These are phyloP conservation scores for Cornus kousa DNA, from an alignment of 148 eudicot species.

Conservation along the genomic window DNA sequence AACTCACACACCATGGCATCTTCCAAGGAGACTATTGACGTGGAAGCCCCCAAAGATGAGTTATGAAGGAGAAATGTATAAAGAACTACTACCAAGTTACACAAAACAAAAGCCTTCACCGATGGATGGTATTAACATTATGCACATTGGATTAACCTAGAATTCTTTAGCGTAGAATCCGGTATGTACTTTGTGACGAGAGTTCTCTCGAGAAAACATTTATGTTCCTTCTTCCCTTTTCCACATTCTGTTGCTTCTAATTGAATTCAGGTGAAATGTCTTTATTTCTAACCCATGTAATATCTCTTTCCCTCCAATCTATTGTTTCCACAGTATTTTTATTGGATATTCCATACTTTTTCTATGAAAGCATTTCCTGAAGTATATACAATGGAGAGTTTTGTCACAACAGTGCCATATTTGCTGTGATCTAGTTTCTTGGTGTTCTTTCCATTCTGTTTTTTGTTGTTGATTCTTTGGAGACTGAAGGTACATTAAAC, in stretches of 20 bases:
- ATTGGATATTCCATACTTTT: too few relatives aligned
- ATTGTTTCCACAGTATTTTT: not conserved
- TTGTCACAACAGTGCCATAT: not conserved
- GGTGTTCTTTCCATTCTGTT: not conserved
- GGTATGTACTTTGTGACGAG: not conserved
- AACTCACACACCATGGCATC: not conserved
- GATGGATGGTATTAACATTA: not conserved
- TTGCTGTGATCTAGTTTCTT: not conserved
- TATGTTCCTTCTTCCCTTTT: too few relatives aligned
- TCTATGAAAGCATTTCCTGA: not conserved
- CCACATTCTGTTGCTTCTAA: too few relatives aligned
- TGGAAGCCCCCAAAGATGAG: not conserved
- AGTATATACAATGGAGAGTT: not conserved
- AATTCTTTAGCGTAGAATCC: not conserved
- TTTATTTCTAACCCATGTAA: not conserved
- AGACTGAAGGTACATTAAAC: too few relatives aligned
- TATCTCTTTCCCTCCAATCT: not conserved
- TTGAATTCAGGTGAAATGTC: not conserved
- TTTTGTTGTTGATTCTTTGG: not conserved
- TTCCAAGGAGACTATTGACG: not conserved
- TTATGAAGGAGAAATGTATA: not conserved
- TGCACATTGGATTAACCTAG: not conserved
- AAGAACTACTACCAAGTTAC: not conserved
- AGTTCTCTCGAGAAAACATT: too few relatives aligned
- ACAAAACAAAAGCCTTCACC: not conserved